Percentiles rank a stretch among this genome's conserved stretches.
Conservation (phyloP, 2,329 filamentous ascomycete genomes). For the Sclerotiophoma versabilis region DNA sequence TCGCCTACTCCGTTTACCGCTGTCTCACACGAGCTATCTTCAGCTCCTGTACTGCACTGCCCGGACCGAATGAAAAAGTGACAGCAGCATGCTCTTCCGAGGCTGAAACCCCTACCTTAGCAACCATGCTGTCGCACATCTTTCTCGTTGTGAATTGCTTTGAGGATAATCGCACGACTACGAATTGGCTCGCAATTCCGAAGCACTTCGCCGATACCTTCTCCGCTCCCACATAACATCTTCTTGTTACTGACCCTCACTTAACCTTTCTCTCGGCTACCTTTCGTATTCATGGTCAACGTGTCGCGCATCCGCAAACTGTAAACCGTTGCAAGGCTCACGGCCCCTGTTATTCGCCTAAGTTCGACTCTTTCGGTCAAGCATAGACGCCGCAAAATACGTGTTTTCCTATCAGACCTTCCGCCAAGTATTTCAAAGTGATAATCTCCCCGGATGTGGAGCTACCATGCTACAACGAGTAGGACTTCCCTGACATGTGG, state of each 20-base stretch:
- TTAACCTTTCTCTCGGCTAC: background rate
- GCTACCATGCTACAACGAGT: background rate
- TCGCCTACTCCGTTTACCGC: background rate
- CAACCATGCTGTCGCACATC: background rate
- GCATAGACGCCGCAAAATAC: background rate
- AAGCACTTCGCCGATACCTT: no score
- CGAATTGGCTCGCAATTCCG: background rate
- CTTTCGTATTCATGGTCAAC: background rate
- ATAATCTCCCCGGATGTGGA: background rate
- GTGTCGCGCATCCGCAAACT: conserved; percentile 1
- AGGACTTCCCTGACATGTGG: background rate
- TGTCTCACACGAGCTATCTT: conserved; percentile 1
- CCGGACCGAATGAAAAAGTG: conserved; percentile 1
- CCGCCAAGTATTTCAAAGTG: background rate
- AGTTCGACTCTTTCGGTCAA: conserved; percentile 2
- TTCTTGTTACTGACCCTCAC: background rate
- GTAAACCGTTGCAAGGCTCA: conserved; percentile 2
- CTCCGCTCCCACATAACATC: background rate
- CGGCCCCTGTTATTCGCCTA: conserved; percentile 1
- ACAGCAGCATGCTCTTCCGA: background rate
- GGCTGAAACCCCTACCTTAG: background rate
- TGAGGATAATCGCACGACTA: background rate
- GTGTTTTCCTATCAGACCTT: background rate
- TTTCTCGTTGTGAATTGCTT: background rate
- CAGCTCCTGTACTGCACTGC: conserved; percentile 8